Conservation (phyloP, 495 filamentous ascomycete species). For the Podospora anserina region DNA sequence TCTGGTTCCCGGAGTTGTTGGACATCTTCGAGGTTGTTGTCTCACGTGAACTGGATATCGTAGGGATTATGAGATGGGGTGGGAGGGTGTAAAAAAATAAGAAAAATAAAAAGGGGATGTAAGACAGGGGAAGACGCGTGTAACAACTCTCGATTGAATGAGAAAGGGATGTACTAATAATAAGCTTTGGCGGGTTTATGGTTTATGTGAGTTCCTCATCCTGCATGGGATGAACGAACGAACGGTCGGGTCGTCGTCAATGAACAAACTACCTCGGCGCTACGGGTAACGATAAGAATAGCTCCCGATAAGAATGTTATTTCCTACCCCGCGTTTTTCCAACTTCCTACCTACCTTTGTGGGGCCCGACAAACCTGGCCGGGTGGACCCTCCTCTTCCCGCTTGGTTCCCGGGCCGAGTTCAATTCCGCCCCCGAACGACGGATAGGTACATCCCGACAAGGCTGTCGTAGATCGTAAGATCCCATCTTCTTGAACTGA, state of each 20-base stretch:
- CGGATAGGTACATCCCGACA: neutral
- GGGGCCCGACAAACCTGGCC: neutral
- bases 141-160: neutral
- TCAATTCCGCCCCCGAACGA: neutral
- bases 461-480: neutral
- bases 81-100: neutral
- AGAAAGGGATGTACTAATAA: neutral
- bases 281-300: neutral
- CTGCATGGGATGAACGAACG: neutral
- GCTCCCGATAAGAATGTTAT: neutral
- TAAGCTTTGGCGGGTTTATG: neutral
- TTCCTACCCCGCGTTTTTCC: neutral
- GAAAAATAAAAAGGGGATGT: neutral
- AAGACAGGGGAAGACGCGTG: neutral
- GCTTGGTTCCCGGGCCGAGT: neutral
- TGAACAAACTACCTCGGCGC: neutral
- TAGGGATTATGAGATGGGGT: no score
- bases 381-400: neutral
- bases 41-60: no score
- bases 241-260: neutral
- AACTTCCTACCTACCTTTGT: neutral
- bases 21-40: neutral
- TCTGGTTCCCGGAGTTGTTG: neutral
- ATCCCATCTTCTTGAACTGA: no score
- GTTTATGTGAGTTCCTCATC: no score